Percentiles rank a stretch among this genome's conserved stretches.
Conservation (phyloP, 371 early-diverging fungal genomes). For the Blastocladiella emersonii region DNA sequence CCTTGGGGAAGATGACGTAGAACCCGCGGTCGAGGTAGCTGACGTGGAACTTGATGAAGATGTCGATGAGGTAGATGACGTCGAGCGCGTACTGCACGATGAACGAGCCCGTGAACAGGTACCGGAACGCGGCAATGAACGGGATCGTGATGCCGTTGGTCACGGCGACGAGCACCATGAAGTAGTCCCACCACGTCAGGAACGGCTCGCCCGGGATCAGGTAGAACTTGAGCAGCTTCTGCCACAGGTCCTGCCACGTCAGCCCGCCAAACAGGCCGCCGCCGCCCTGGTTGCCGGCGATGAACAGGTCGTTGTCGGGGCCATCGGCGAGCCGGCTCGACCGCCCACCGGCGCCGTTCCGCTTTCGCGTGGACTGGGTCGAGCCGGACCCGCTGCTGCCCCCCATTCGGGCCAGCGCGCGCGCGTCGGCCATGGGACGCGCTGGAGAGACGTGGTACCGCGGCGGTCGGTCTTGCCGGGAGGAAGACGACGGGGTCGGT, state of each 20-base stretch:
- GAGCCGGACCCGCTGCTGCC: no score
- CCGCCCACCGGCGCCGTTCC: no score
- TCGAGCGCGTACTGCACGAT: constrained; percentile 23
- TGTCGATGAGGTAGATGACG: constrained; percentile 23
- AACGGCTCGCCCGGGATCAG: constrained; percentile 26
- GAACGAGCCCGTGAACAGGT: constrained; percentile 12
- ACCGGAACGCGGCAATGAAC: constrained; percentile 29
- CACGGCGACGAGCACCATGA: constrained; percentile 22
- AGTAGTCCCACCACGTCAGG: constrained; percentile 17
- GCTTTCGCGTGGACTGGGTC: no score
- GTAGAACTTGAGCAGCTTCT: constrained; percentile 17
- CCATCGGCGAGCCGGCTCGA: no score
- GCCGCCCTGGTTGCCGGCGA: no score
- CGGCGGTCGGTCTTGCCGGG: no score
- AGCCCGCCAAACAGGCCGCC: no score
- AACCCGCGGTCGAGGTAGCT: constrained; percentile 30
- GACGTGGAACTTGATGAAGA: constrained; percentile 27
- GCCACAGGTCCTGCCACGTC: background rate
- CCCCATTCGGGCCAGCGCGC: no score
- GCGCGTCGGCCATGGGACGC: no score
- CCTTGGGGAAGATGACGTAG: constrained; percentile 33
- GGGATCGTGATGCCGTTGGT: constrained; percentile 19
- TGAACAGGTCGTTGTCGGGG: no score
- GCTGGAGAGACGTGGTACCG: no score
- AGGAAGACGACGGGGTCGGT: no score